phyloP scores from a whole-genome alignment of 2,329 filamentous ascomycete genomes.

The Fusarium mexicanum region DNA sequence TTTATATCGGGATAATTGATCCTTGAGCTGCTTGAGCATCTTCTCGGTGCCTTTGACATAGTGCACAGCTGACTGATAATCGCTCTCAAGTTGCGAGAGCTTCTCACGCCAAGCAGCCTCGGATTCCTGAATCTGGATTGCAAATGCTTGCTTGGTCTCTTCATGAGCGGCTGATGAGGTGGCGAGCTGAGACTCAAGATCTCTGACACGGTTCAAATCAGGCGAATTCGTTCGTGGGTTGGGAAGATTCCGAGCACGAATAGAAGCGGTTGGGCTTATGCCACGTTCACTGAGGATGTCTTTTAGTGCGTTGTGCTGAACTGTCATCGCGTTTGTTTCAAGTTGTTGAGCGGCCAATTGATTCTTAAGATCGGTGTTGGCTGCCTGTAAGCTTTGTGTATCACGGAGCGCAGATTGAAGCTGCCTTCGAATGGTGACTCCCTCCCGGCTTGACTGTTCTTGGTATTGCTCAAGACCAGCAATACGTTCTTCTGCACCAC shows the following conservation, averaged over 20 bases:
- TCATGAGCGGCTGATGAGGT: conserved; percentile 82
- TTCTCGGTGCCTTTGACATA: conserved; percentile 99
- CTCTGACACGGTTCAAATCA: conserved; percentile 79
- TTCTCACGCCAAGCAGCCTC: conserved; percentile 92
- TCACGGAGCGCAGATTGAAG: conserved; percentile 87
- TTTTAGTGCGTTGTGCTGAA: conserved; percentile 93
- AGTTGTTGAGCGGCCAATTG: conserved; percentile 87
- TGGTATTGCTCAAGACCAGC: conserved; percentile 97
- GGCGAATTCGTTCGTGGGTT: conserved; percentile 79
- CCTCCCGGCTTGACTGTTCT: conserved; percentile 94
- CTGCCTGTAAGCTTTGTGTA: conserved; percentile 80
- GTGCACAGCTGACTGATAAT: conserved; percentile 97
- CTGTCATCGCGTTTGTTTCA: conserved; percentile 90
- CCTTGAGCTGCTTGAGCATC: conserved; percentile 98
- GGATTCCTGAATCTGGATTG: conserved; percentile 84
- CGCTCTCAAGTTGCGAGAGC: conserved; percentile 90
- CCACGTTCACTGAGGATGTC: conserved; percentile 91
- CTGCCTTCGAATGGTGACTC: conserved; percentile 87
- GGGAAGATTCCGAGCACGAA: conserved; percentile 77
- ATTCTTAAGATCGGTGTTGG: conserved; percentile 83
- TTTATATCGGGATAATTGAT: conserved; percentile 94
- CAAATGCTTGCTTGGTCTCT: conserved; percentile 81
- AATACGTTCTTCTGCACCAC: conserved; percentile 94
- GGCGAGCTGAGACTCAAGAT: conserved; percentile 89
- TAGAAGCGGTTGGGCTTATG: conserved; percentile 77